Evolutionary conservation across 2,329 filamentous ascomycete genomes (phyloP), one percentile per base, ranked within the genome.

Genomic region (Aspergillus sp.): DNA sequence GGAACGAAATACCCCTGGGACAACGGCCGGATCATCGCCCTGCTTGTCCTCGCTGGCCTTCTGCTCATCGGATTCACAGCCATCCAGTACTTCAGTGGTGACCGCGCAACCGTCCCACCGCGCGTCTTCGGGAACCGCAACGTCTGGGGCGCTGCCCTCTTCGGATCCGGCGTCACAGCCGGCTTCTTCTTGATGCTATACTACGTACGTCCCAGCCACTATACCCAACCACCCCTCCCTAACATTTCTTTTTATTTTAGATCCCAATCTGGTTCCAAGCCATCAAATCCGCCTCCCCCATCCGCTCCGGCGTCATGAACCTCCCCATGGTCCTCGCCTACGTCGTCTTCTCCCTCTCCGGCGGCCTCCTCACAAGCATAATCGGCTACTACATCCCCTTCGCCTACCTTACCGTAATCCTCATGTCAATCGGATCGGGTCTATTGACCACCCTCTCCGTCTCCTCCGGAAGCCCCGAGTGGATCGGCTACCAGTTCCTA

Each of bases 401-500:
- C 17, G 52, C 45, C 3, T 51, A 56, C 22, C 7, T 40, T 0
- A 30, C 34, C 3, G 20, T 51, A 2, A 20, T 49, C 20, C 37
- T 62, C 47, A 56, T 54, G 22, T 42, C 45, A 12, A 34, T 61
- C 19, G 57, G 57, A 4, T n/a, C 54, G 0, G 57, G 59, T 2
- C 53, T 57, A 1, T 40, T 59, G 12, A 44, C 8, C 13, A 61
- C 58, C 4, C 20, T 61, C 5, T 4, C 40, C 9, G 40, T 54
- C 9, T 6, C 51, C 41, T 56, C 59, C 1, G 37, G 44, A 17
- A 40, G 40, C 9, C 12, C 51, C n/a, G 19, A 49, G 15, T 61
- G 61, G 56, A 63, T 59, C 17, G 56, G 61, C 17, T 63, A 58
- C 56, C 61, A 62, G 17, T 49, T 61, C 30, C 41, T 61, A 5